phyloP scores from a whole-genome alignment of 2,329 filamentous ascomycete genomes.

The Teratosphaeria zuluensis region DNA sequence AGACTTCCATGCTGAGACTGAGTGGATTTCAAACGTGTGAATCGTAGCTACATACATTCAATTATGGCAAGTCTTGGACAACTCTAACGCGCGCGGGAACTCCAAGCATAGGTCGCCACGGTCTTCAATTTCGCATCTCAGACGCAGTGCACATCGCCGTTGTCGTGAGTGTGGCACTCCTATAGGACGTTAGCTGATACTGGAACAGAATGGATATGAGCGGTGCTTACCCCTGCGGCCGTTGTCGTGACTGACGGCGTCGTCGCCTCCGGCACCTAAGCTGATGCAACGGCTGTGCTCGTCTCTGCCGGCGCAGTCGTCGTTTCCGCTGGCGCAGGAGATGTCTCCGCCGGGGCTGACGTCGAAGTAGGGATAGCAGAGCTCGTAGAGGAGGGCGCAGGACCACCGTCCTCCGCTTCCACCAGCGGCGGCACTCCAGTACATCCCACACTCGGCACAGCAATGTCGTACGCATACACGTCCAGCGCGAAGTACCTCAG shows the following conservation, averaged over 20 bases:
- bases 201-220: not conserved
- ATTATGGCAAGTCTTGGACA: too few relatives aligned
- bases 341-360: not conserved
- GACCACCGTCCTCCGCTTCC: conserved; percentile 6
- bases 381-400: not conserved
- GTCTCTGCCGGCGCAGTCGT: not conserved
- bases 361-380: not conserved
- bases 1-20: too few relatives aligned
- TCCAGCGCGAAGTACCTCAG: conserved; percentile 62
- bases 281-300: not conserved
- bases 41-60: too few relatives aligned
- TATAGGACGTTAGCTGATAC: conserved; percentile 11
- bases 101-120: too few relatives aligned
- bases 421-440: conserved; percentile 33
- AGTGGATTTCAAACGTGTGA: too few relatives aligned
- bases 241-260: not conserved
- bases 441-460: conserved; percentile 54
- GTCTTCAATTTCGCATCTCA: not conserved
- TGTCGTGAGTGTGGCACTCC: conserved; percentile 20
- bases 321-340: not conserved
- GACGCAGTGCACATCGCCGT: conserved; percentile 17
- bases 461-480: conserved; percentile 56
- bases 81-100: too few relatives aligned
- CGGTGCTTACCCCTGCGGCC: not conserved
- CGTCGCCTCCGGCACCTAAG: not conserved